These are phyloP conservation scores for Apiospora rasikravindrae DNA, from an alignment of 2,329 filamentous ascomycete genomes.

Conservation along the genomic window DNA sequence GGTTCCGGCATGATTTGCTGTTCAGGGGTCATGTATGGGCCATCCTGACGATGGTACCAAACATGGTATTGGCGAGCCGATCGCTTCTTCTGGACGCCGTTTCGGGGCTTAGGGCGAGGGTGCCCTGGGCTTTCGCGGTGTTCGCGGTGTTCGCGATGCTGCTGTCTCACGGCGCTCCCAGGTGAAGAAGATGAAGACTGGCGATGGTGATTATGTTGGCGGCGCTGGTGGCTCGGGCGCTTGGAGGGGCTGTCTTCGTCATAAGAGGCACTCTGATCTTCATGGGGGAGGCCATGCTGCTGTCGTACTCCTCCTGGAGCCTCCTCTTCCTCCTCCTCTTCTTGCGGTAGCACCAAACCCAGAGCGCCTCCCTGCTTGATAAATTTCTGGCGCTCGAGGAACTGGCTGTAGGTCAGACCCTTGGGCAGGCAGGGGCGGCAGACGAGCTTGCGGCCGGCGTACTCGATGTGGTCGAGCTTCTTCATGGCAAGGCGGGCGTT, in stretches of 20 bases:
- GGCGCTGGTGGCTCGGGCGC: not conserved
- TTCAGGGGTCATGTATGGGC: not conserved
- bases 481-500: conserved; percentile 13
- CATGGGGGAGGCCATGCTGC: not conserved
- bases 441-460: conserved; percentile 18
- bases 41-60: not conserved
- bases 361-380: not conserved
- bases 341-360: not conserved
- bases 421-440: conserved; percentile 22
- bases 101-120: not conserved
- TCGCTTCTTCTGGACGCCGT: not conserved
- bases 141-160: not conserved
- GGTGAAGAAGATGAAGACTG: not conserved
- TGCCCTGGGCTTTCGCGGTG: not conserved
- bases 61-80: not conserved
- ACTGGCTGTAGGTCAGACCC: conserved; percentile 3
- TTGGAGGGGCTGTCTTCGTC: not conserved
- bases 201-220: not conserved
- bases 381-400: not conserved
- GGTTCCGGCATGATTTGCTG: not conserved
- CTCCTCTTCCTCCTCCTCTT: not conserved
- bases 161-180: not conserved
- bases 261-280: not conserved
- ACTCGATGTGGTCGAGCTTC: not conserved
- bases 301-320: not conserved